Percentiles rank a stretch among this genome's conserved stretches.
Conservation (phyloP, 257 asterid genomes). For the Capsicum baccatum region DNA sequence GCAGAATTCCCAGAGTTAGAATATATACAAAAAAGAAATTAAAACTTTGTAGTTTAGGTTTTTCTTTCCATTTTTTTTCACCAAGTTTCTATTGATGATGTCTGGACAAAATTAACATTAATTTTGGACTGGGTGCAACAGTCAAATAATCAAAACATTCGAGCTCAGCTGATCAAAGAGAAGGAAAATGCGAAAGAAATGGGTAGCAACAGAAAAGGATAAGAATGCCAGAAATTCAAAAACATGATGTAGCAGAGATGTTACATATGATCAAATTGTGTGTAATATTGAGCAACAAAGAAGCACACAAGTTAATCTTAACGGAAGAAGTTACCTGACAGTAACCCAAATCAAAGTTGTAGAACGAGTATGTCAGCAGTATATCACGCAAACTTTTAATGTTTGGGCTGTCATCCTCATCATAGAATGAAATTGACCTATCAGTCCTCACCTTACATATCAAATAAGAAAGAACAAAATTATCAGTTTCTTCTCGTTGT, state of each 20-base stretch:
- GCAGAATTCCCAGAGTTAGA: background rate
- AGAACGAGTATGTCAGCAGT: constrained; percentile 93
- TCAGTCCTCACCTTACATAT: constrained; percentile 92
- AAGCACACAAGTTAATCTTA: background rate
- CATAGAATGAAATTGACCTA: constrained; percentile 79
- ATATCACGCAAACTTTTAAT: constrained; percentile 84
- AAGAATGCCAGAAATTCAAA: background rate
- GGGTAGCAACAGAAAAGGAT: background rate
- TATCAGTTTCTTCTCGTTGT: background rate
- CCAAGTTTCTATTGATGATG: background rate
- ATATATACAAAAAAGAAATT: background rate
- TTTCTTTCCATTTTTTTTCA: too few species aligned
- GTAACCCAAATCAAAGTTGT: constrained; percentile 98
- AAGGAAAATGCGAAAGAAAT: background rate
- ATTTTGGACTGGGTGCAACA: constrained; percentile 23
- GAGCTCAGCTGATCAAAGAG: constrained; percentile 9
- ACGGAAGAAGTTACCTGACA: constrained; percentile 72
- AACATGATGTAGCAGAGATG: background rate
- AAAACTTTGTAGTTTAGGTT: background rate
- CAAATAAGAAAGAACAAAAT: constrained; percentile 21
- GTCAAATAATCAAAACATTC: background rate
- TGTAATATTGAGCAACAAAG: background rate
- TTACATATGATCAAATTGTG: background rate
- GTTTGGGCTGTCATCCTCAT: constrained; percentile 94
- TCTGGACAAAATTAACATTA: background rate